These are phyloP conservation scores for Thalassiosira mediterranea DNA, from an alignment of 352 stramenopile genomes.

Conservation along the genomic window DNA sequence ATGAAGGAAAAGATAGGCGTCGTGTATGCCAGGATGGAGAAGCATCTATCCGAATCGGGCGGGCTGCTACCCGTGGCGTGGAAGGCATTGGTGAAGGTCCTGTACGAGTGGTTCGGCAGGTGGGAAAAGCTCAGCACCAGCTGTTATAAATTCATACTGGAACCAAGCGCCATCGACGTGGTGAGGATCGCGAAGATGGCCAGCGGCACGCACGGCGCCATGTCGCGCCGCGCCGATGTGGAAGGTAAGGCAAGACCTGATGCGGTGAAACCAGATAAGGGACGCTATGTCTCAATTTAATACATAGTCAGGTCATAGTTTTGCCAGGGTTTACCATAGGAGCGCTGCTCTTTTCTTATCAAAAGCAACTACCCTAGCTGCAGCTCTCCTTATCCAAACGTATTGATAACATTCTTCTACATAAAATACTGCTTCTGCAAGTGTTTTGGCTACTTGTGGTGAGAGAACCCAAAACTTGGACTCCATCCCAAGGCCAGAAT, in stretches of 20 bases:
- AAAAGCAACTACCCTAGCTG: too few species aligned
- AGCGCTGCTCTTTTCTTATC: too few species aligned
- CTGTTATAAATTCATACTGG: constrained; percentile 80
- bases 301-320: too few species aligned
- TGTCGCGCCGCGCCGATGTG: background rate
- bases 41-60: constrained; percentile 80
- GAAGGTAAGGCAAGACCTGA: constrained; percentile 11
- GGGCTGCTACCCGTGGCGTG: constrained; percentile 76
- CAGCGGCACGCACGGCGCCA: constrained; percentile 30
- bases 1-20: constrained; percentile 83
- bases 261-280: too few species aligned
- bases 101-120: constrained; percentile 84
- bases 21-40: constrained; percentile 83
- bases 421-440: too few species aligned
- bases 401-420: too few species aligned
- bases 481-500: too few species aligned
- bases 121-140: constrained; percentile 83
- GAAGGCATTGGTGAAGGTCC: constrained; percentile 82
- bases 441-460: too few species aligned
- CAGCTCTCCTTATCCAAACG: too few species aligned
- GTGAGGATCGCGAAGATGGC: constrained; percentile 80
- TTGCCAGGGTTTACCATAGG: too few species aligned
- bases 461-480: too few species aligned
- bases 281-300: too few species aligned
- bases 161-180: constrained; percentile 77